Evolutionary conservation across 2,329 filamentous ascomycete genomes (phyloP).

Genomic region (Didymellaceae sp.): DNA sequence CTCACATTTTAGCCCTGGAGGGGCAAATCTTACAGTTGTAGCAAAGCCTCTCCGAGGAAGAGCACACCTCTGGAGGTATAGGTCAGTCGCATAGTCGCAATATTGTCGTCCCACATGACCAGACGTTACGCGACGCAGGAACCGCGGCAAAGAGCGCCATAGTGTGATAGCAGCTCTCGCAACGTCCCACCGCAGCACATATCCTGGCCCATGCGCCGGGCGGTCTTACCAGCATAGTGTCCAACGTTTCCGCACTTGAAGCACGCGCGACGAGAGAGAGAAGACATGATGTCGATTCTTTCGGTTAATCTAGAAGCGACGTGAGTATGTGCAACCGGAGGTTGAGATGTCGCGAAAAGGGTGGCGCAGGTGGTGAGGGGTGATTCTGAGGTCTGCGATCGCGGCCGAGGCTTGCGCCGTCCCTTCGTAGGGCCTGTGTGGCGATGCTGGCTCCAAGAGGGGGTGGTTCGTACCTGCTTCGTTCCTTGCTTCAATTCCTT

Average conservation of each 20-base stretch:
- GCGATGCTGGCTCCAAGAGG: neutral
- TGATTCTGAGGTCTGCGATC: conserved; percentile 30
- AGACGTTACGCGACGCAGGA: conserved; percentile 30
- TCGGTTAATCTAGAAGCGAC: conserved; percentile 30
- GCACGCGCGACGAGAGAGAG: conserved; percentile 60
- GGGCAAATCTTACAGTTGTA: conserved; percentile 83
- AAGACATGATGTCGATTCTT: conserved; percentile 56
- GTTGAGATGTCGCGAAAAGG: conserved; percentile 24
- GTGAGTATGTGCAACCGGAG: conserved; percentile 27
- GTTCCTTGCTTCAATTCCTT: conserved; percentile 39
- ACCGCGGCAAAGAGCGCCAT: conserved; percentile 13
- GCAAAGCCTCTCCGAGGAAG: conserved; percentile 96
- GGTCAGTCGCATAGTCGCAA: conserved; percentile 31
- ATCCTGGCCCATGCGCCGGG: conserved; percentile 22
- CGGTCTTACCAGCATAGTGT: conserved; percentile 58
- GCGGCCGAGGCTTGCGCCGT: conserved; percentile 22
- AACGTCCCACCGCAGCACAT: conserved; percentile 30
- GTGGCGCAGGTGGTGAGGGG: conserved; percentile 23
- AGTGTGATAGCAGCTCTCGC: conserved; percentile 22
- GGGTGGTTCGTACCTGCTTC: conserved; percentile 38
- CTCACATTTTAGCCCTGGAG: conserved; percentile 8
- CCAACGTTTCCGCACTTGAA: conserved; percentile 62
- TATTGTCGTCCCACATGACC: conserved; percentile 10
- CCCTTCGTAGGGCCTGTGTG: conserved; percentile 10
- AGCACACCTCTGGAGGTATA: conserved; percentile 78